phyloP scores from a whole-genome alignment of 345 rosid genomes.

The Eucalyptus erythrocorys region DNA sequence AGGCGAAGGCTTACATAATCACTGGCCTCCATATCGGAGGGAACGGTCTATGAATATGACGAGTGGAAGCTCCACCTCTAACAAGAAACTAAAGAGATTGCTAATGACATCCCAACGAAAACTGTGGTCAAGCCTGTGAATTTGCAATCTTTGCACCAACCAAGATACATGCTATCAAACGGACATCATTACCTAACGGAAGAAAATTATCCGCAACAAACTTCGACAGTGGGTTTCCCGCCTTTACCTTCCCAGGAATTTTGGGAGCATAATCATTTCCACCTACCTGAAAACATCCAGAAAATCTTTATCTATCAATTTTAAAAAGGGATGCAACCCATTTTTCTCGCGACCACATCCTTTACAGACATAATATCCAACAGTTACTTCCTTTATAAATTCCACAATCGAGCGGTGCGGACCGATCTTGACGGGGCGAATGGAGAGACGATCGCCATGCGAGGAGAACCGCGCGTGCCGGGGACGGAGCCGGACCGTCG shows the following conservation, averaged over 20 bases:
- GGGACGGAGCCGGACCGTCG: background rate
- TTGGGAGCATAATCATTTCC: constrained; percentile 8
- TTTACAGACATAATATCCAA: background rate
- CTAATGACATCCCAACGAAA: background rate
- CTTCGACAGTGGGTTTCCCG: constrained; percentile 28
- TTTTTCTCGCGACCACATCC: background rate
- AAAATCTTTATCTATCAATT: background rate
- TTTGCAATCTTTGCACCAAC: background rate
- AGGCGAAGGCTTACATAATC: background rate
- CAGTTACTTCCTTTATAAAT: background rate
- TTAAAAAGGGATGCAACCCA: background rate
- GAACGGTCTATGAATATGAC: background rate
- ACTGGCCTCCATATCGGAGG: background rate
- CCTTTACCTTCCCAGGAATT: constrained; percentile 2
- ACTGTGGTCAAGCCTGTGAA: background rate
- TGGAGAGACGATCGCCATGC: background rate
- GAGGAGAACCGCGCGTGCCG: background rate
- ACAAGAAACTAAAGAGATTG: background rate
- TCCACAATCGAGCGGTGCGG: background rate
- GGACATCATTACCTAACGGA: constrained; percentile 45
- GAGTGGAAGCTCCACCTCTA: background rate
- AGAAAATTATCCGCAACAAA: constrained; percentile 60
- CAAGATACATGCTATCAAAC: background rate
- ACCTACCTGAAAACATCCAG: constrained; percentile 11
- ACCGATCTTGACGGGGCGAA: constrained; percentile 8